These are phyloP conservation scores for Podaxis sp. DNA, from an alignment of 768 basidiomycete genomes.

Conservation along the genomic window DNA sequence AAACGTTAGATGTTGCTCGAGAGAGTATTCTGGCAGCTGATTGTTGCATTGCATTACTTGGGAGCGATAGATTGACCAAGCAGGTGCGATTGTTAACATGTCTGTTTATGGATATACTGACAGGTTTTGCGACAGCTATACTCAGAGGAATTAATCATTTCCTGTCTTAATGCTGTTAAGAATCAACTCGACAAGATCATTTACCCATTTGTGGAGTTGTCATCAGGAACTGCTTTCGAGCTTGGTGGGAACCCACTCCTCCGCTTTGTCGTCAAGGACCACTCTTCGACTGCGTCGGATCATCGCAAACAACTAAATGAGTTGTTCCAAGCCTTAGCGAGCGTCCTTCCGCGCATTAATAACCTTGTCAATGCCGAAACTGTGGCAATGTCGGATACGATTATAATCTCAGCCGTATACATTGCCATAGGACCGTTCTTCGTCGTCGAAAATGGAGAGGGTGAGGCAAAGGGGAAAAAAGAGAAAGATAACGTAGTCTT, in stretches of 20 bases:
- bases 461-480: conserved; percentile 44
- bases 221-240: conserved; percentile 38
- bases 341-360: conserved; percentile 74
- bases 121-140: conserved; percentile 59
- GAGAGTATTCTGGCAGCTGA: conserved; percentile 84
- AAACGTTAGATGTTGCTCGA: conserved; percentile 56
- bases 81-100: conserved; percentile 52
- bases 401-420: conserved; percentile 92
- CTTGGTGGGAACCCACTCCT: conserved; percentile 48
- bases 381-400: conserved; percentile 82
- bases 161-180: conserved; percentile 75
- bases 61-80: conserved; percentile 79
- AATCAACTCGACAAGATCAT: conserved; percentile 77
- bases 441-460: conserved; percentile 66
- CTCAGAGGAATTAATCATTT: conserved; percentile 89
- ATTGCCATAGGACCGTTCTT: conserved; percentile 95
- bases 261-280: conserved; percentile 50
- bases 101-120: conserved; percentile 5
- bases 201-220: conserved; percentile 84
- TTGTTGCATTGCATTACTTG: conserved; percentile 76
- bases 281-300: conserved; percentile 28
- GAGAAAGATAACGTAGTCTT: conserved; percentile 61
- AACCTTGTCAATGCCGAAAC: conserved; percentile 70
- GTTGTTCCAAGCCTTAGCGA: conserved; percentile 70
- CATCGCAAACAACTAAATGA: conserved; percentile 38